Evolutionary conservation across 768 basidiomycete species (phyloP).

Genomic region (Grammothele lineata): DNA sequence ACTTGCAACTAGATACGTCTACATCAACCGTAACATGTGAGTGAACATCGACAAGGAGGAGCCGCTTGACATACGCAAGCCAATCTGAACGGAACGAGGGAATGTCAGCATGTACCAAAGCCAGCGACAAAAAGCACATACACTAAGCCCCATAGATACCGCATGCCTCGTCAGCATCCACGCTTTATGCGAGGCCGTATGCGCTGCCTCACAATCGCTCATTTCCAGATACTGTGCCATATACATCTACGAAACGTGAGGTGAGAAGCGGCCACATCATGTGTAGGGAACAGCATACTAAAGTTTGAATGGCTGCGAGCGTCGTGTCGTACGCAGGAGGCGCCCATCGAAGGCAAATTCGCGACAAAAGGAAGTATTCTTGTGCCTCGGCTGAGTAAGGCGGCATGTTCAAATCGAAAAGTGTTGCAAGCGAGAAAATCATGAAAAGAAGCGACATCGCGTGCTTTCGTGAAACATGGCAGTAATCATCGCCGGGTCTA

Average conservation of each 20-base stretch:
- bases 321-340: slow-evolving; percentile 48
- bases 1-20: slow-evolving; percentile 61
- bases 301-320: slow-evolving; percentile 46
- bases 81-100: slow-evolving; percentile 5
- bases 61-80: slow-evolving; percentile 9
- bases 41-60: neutral
- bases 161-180: slow-evolving; percentile 58
- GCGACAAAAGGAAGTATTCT: slow-evolving; percentile 59
- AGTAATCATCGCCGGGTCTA: slow-evolving; percentile 14
- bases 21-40: neutral
- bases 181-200: slow-evolving; percentile 39
- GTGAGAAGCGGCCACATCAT: neutral
- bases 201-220: slow-evolving; percentile 42
- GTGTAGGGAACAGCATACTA: slow-evolving; percentile 36
- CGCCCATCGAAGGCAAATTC: slow-evolving; percentile 45
- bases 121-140: slow-evolving; percentile 12
- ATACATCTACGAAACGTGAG: slow-evolving; percentile 29
- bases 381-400: slow-evolving; percentile 51
- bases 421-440: slow-evolving; percentile 58
- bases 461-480: slow-evolving; percentile 38
- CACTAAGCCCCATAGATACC: slow-evolving; percentile 52
- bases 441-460: slow-evolving; percentile 59
- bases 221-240: slow-evolving; percentile 49
- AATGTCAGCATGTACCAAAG: too few species aligned
- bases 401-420: slow-evolving; percentile 50